A percentile compares a stretch with the other conserved stretches of the same genome.
Conservation (phyloP, 2,329 filamentous ascomycete genomes). For the Trichoderma polysporum region DNA sequence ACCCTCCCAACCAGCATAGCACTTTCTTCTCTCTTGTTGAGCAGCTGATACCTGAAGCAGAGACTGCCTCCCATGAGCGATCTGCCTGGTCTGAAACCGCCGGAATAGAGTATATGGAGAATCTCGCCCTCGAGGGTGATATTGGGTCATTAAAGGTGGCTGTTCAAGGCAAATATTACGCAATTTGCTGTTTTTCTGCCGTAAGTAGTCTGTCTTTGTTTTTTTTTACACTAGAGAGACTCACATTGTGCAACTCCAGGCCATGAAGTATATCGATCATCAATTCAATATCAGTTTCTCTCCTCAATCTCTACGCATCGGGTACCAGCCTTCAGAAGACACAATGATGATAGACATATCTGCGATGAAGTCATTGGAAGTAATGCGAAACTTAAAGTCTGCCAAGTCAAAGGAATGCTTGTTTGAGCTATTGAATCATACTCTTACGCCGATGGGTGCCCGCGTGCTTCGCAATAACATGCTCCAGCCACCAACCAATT, state of each 20-base stretch:
- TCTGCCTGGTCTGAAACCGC: constrained; percentile 79
- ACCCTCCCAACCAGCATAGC: constrained; percentile 63
- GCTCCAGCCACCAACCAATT: constrained; percentile 77
- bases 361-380: constrained; percentile 81
- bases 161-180: constrained; percentile 80
- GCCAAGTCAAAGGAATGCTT: constrained; percentile 77
- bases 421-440: constrained; percentile 82
- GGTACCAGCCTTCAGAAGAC: constrained; percentile 83
- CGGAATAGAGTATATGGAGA: constrained; percentile 75
- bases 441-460: constrained; percentile 82
- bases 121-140: constrained; percentile 77
- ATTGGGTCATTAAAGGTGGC: constrained; percentile 77
- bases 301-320: constrained; percentile 78
- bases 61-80: constrained; percentile 60
- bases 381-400: constrained; percentile 83
- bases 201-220: constrained; percentile 48
- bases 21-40: constrained; percentile 73
- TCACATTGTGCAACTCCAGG: constrained; percentile 50
- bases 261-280: constrained; percentile 75
- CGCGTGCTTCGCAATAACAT: constrained; percentile 82
- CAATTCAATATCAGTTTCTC: constrained; percentile 68
- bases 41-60: constrained; percentile 45
- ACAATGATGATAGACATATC: constrained; percentile 95
- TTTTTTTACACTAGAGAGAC: background rate
- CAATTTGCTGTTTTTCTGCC: constrained; percentile 80